phyloP scores from a whole-genome alignment of 257 asterid genomes.

The Solanum paucissectum region DNA sequence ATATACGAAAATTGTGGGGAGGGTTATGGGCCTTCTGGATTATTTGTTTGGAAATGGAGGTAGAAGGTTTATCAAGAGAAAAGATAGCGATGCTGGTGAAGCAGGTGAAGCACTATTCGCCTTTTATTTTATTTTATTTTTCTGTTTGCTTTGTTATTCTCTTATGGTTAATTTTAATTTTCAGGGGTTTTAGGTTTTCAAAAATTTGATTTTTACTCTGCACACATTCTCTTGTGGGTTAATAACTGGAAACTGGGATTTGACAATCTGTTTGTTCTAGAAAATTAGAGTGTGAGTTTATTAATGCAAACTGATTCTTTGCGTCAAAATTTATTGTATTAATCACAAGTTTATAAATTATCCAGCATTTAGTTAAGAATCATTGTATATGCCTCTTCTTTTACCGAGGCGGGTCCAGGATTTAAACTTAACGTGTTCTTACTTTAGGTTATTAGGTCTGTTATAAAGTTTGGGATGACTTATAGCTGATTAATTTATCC shows the following conservation, averaged over 20 bases:
- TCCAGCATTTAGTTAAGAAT: background rate
- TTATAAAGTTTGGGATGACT: no score
- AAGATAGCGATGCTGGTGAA: constrained; percentile 88
- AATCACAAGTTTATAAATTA: background rate
- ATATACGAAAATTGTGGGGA: background rate
- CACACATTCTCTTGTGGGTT: background rate
- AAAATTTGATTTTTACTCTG: background rate
- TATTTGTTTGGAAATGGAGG: constrained; percentile 32
- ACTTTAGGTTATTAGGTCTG: background rate
- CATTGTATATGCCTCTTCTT: background rate
- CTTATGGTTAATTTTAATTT: background rate
- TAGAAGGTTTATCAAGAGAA: constrained; percentile 60
- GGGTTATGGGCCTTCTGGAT: constrained; percentile 45
- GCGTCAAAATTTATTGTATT: background rate
- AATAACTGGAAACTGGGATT: background rate
- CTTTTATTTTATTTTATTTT: background rate
- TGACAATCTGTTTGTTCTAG: background rate
- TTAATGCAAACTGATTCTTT: background rate
- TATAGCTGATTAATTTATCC: background rate
- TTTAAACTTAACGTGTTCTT: background rate
- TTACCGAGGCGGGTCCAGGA: background rate
- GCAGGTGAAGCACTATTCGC: constrained; percentile 30
- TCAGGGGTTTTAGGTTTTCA: background rate
- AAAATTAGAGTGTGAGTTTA: background rate
- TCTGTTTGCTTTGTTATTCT: background rate